Percentiles rank a stretch among this genome's conserved stretches.
Conservation (phyloP, 1,139 yeast species). For the Lodderomyces oxycetoniae region DNA sequence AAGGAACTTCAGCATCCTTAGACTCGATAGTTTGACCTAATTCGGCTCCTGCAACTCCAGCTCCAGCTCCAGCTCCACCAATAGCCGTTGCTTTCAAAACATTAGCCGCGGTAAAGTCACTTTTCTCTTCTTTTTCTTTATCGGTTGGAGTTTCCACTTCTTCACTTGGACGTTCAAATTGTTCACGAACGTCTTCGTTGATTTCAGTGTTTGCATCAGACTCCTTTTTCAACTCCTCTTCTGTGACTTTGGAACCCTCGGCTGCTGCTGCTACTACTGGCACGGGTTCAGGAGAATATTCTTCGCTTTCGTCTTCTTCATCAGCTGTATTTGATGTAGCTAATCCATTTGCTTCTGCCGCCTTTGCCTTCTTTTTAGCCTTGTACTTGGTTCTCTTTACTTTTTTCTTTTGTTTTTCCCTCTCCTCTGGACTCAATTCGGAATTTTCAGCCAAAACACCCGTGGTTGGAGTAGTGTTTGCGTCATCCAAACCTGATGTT, state of each 20-base stretch:
- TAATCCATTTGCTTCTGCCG: conserved; percentile 32
- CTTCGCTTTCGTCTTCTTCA: conserved; percentile 10
- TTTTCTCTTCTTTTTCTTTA: conserved; percentile 3
- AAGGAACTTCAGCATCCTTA: conserved; percentile 5
- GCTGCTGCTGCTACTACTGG: conserved; percentile 10
- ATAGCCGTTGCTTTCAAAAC: conserved; percentile 9
- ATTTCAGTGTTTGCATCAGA: conserved; percentile 4
- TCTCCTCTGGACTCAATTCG: conserved; percentile 33
- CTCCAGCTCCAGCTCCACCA: conserved; percentile 8
- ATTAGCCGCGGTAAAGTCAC: conserved; percentile 10
- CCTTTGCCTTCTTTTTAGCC: conserved; percentile 40
- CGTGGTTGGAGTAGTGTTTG: conserved; percentile 6
- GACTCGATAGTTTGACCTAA: no score
- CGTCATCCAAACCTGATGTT: conserved; percentile 1
- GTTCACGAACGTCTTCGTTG: conserved; percentile 8
- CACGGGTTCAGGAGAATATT: conserved; percentile 7
- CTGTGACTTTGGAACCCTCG: conserved; percentile 5
- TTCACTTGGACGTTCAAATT: conserved; percentile 2
- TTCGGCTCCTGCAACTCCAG: conserved; percentile 8
- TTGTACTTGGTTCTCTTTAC: conserved; percentile 45
- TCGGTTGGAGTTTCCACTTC: conserved; percentile 2
- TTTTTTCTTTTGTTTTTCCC: conserved; percentile 45
- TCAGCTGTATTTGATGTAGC: conserved; percentile 23
- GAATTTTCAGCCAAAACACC: conserved; percentile 4
- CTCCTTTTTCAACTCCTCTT: conserved; percentile 3